Conservation (phyloP, 345 rosid genomes). For the Sapria himalayana region DNA sequence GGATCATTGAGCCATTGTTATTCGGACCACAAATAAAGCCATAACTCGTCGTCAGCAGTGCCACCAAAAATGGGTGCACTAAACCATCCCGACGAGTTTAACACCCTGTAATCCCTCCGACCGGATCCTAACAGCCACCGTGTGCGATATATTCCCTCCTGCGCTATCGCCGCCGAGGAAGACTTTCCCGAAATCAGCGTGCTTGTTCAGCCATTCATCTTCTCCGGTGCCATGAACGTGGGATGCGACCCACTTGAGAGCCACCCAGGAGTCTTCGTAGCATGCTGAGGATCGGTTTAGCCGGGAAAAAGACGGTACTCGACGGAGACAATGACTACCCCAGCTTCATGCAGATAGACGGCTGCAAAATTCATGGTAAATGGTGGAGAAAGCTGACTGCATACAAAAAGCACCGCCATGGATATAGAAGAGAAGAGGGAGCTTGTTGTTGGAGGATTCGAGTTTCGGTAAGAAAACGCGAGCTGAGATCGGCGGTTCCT, state of each 20-base stretch:
- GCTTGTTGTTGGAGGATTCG: constrained; percentile 1
- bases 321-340: constrained; percentile 10
- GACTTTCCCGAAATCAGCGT: constrained; percentile 12
- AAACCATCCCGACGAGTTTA: constrained; percentile 17
- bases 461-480: constrained; percentile 13
- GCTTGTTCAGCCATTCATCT: constrained; percentile 17
- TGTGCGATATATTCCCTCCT: constrained; percentile 22
- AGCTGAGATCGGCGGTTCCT: constrained; percentile 12
- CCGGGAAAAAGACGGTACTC: constrained; percentile 20
- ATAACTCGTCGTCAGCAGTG: constrained; percentile 17
- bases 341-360: constrained; percentile 8
- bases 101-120: constrained; percentile 9
- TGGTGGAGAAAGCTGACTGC: constrained; percentile 11
- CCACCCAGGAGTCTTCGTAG: constrained; percentile 29
- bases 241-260: constrained; percentile 23
- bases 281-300: constrained; percentile 21
- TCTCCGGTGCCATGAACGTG: constrained; percentile 16
- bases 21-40: constrained; percentile 21
- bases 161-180: constrained; percentile 22
- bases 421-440: constrained; percentile 14
- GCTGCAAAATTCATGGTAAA: constrained; percentile 5
- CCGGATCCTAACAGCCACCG: constrained; percentile 14
- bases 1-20: constrained; percentile 20
- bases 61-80: constrained; percentile 36
- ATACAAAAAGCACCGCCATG: constrained; percentile 17